These are phyloP conservation scores for Hypomontagnella monticulosa DNA, from an alignment of 495 filamentous ascomycete species.

Conservation along the genomic window DNA sequence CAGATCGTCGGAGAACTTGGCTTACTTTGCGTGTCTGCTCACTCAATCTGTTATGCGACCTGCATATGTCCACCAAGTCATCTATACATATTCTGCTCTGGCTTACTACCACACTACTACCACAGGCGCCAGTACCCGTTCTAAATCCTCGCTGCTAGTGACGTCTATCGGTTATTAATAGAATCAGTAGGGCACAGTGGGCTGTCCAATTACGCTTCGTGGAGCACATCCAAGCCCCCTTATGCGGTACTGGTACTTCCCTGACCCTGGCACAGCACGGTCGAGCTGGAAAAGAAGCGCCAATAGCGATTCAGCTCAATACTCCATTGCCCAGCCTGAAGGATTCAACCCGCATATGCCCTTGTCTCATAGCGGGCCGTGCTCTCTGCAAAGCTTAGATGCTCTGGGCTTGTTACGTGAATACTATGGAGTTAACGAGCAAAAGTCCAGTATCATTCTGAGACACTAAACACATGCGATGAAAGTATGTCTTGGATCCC, in stretches of 20 bases:
- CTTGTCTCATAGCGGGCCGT: slow-evolving; percentile 37
- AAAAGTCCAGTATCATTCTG: slow-evolving; percentile 19
- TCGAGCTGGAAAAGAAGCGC: slow-evolving; percentile 31
- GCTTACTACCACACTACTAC: slow-evolving; percentile 27
- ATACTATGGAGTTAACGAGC: slow-evolving; percentile 4
- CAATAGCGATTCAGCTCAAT: slow-evolving; percentile 11
- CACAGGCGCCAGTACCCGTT: slow-evolving; percentile 25
- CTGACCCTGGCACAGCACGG: slow-evolving; percentile 24
- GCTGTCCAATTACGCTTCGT: slow-evolving; percentile 23
- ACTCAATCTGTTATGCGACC: slow-evolving; percentile 2
- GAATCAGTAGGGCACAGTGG: slow-evolving; percentile 18
- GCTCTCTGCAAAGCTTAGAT: slow-evolving; percentile 35
- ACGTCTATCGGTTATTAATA: slow-evolving; percentile 42
- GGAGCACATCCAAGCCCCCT: slow-evolving; percentile 32
- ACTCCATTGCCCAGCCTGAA: slow-evolving; percentile 20
- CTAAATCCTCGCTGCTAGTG: slow-evolving; percentile 30
- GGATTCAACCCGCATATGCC: slow-evolving; percentile 33
- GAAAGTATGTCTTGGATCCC: slow-evolving; percentile 3
- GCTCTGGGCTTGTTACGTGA: slow-evolving; percentile 15
- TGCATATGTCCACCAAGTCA: slow-evolving; percentile 18
- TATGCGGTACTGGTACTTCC: slow-evolving; percentile 29
- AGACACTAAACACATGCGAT: not conserved
- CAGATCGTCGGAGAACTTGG: slow-evolving; percentile 20
- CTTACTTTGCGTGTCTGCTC: not conserved
- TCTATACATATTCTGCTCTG: slow-evolving; percentile 25